Conservation (phyloP, 2,329 filamentous ascomycete genomes). For the Metarhizium anisopliae region DNA sequence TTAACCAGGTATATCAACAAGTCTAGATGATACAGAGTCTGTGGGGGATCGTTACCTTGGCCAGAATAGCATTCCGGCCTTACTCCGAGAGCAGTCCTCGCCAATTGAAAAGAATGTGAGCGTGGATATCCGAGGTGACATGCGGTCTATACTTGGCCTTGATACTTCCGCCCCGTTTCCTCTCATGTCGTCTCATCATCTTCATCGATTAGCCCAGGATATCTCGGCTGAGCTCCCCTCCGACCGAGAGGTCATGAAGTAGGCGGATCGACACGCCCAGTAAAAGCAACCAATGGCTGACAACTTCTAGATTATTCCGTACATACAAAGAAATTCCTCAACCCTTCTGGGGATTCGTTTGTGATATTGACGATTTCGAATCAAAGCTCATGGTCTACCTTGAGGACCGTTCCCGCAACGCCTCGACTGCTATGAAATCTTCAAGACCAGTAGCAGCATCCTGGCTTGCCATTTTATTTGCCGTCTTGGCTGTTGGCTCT, state of each 20-base stretch:
- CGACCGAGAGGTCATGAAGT: slow-evolving; percentile 60
- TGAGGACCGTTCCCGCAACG: slow-evolving; percentile 52
- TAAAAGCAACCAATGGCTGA: slow-evolving; percentile 4
- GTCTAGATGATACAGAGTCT: slow-evolving; percentile 43
- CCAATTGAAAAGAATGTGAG: slow-evolving; percentile 41
- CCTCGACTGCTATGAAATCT: slow-evolving; percentile 34
- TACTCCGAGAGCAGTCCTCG: slow-evolving; percentile 52
- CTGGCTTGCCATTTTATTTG: slow-evolving; percentile 58
- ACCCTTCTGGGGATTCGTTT: slow-evolving; percentile 59
- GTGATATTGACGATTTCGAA: slow-evolving; percentile 58
- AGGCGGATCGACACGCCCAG: slow-evolving; percentile 16
- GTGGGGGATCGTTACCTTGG: slow-evolving; percentile 53
- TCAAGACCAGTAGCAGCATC: slow-evolving; percentile 50
- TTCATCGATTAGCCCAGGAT: slow-evolving; percentile 50
- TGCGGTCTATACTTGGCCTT: slow-evolving; percentile 56
- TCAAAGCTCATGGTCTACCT: slow-evolving; percentile 56
- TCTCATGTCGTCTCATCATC: slow-evolving; percentile 55
- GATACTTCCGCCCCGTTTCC: slow-evolving; percentile 60
- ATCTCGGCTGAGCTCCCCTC: slow-evolving; percentile 54
- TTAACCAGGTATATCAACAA: slow-evolving; percentile 24
- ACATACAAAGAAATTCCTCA: slow-evolving; percentile 60
- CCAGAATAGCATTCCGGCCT: slow-evolving; percentile 59
- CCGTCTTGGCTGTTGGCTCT: slow-evolving; percentile 55
- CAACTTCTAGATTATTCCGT: slow-evolving; percentile 43
- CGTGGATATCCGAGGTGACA: slow-evolving; percentile 53